These are phyloP conservation scores for Tolypocladium amazonense DNA, from an alignment of 2,329 filamentous ascomycete genomes.

Conservation along the genomic window DNA sequence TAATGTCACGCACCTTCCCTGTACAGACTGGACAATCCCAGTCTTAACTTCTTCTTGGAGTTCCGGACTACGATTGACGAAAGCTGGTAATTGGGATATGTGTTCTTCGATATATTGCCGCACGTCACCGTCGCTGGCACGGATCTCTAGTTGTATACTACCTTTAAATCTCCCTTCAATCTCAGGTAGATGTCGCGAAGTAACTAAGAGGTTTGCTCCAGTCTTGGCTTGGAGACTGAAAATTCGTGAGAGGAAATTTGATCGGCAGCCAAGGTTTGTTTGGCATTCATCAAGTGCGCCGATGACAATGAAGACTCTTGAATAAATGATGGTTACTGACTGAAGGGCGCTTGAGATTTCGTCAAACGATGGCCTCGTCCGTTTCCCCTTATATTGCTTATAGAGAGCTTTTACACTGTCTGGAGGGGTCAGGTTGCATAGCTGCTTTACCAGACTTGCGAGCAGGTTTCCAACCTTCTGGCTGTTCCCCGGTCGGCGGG, in stretches of 20 bases:
- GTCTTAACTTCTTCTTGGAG: not conserved
- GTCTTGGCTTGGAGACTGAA: not conserved
- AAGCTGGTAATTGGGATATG: not conserved
- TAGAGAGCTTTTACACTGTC: not conserved
- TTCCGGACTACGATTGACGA: not conserved
- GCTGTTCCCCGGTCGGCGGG: slow-evolving; percentile 20
- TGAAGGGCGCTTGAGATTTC: not conserved
- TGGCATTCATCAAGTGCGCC: not conserved
- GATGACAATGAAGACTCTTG: not conserved
- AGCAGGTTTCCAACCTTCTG: not conserved
- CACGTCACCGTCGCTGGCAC: not conserved
- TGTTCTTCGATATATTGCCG: not conserved
- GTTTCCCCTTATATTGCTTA: not conserved
- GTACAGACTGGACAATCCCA: not conserved
- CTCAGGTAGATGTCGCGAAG: not conserved
- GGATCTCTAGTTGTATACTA: not conserved
- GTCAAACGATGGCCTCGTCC: not conserved
- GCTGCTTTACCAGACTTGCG: not conserved
- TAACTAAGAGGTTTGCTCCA: not conserved
- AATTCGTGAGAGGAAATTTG: not conserved
- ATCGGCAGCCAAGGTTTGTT: not conserved
- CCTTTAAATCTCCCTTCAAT: not conserved
- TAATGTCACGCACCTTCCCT: not conserved
- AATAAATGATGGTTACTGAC: not conserved
- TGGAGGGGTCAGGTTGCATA: too few species aligned